A percentile compares a stretch with the other conserved stretches of the same genome.
Conservation (phyloP, 129 eudicot genomes). For the Arctium lappa region DNA sequence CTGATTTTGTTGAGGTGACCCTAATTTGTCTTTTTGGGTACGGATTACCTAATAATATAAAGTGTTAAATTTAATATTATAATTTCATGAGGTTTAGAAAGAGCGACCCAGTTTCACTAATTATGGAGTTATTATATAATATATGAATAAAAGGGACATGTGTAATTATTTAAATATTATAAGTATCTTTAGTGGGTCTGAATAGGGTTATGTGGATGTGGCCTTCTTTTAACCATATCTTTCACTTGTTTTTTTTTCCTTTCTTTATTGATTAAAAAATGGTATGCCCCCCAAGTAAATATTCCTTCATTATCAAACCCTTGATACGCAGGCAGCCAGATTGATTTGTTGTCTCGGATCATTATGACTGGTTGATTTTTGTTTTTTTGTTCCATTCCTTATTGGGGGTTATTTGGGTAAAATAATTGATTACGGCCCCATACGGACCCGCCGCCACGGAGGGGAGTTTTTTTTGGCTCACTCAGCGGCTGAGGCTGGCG, state of each 20-base stretch:
- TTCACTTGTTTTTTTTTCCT: constrained; percentile 16
- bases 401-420: no score
- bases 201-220: constrained; percentile 24
- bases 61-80: constrained; percentile 12
- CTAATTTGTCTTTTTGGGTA: constrained; percentile 16
- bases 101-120: constrained; percentile 7
- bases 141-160: not conserved
- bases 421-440: no score
- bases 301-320: constrained; percentile 12
- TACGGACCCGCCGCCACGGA: no score
- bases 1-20: constrained; percentile 13
- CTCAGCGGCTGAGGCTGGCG: no score
- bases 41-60: constrained; percentile 16
- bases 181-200: not conserved
- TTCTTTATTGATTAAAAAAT: constrained; percentile 12
- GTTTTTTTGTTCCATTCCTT: no score
- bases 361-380: no score
- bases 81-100: constrained; percentile 19
- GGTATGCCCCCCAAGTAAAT: constrained; percentile 6
- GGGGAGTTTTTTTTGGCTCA: no score
- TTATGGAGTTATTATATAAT: not conserved
- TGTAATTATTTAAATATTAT: constrained; percentile 19
- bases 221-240: constrained; percentile 25
- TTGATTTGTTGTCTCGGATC: not conserved
- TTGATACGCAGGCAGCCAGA: not conserved